Conservation (phyloP, 2,329 filamentous ascomycete genomes). For the Aureobasidium pullulans region DNA sequence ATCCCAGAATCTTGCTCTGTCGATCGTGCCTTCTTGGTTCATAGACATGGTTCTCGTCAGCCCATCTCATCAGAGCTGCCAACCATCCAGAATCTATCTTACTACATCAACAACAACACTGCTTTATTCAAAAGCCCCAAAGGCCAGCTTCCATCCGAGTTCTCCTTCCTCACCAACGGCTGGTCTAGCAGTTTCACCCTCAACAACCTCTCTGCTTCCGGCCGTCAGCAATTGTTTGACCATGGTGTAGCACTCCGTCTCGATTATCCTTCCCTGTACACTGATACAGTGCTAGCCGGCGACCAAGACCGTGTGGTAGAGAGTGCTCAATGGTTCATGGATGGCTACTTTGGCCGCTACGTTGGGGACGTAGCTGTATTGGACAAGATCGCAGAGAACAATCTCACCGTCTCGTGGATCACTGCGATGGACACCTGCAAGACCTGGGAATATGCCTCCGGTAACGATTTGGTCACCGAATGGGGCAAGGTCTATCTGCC, state of each 20-base stretch:
- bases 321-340: conserved; percentile 13
- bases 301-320: conserved; percentile 15
- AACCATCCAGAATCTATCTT: conserved; percentile 11
- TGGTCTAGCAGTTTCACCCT: conserved; percentile 14
- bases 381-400: conserved; percentile 12
- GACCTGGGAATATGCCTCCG: conserved; percentile 15
- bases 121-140: conserved; percentile 10
- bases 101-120: conserved; percentile 16
- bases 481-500: conserved; percentile 15
- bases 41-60: conserved; percentile 14
- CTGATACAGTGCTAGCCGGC: conserved; percentile 12
- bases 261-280: conserved; percentile 12
- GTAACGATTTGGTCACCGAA: conserved; percentile 10
- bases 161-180: conserved; percentile 11
- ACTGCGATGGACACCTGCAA: conserved; percentile 13
- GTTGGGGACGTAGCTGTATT: conserved; percentile 1
- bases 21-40: conserved; percentile 13
- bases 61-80: conserved; percentile 12
- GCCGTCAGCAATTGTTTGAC: conserved; percentile 13
- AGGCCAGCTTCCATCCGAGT: conserved; percentile 5
- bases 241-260: conserved; percentile 13
- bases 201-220: conserved; percentile 12
- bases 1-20: conserved; percentile 13
- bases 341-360: conserved; percentile 14
- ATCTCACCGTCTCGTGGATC: conserved; percentile 14